A percentile compares a stretch with the other conserved stretches of the same genome.
Conservation (phyloP, 1,284 basidiomycete species). For the Dichomitus squalens region DNA sequence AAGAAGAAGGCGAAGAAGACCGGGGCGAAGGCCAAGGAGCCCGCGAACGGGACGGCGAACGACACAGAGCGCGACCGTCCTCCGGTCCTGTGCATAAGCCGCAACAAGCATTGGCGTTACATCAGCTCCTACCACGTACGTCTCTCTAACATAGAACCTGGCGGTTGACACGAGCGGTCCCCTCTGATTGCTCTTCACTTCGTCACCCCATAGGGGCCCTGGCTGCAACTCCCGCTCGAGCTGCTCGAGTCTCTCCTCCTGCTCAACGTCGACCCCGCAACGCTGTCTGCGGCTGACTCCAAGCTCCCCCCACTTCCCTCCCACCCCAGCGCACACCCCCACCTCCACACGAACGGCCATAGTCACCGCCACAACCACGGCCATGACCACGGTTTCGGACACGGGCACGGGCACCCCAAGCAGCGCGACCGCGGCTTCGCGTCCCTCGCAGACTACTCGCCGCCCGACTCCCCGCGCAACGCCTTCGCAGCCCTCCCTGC, state of each 20-base stretch:
- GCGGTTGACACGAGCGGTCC: not conserved
- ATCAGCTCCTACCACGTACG: slow-evolving; percentile 86
- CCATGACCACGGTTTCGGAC: slow-evolving; percentile 40
- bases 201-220: slow-evolving; percentile 69
- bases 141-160: slow-evolving; percentile 23
- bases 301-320: slow-evolving; percentile 36
- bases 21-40: slow-evolving; percentile 44
- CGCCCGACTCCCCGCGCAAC: slow-evolving; percentile 53
- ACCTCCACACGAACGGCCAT: slow-evolving; percentile 33
- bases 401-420: slow-evolving; percentile 29
- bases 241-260: slow-evolving; percentile 76
- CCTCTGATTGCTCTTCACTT: no score
- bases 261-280: slow-evolving; percentile 73
- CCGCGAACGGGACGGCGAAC: slow-evolving; percentile 27
- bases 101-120: slow-evolving; percentile 87
- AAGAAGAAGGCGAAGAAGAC: slow-evolving; percentile 69
- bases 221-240: slow-evolving; percentile 84
- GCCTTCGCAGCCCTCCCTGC: slow-evolving; percentile 42
- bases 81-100: slow-evolving; percentile 75
- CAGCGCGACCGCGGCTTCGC: slow-evolving; percentile 43
- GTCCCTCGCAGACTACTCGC: slow-evolving; percentile 50
- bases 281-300: slow-evolving; percentile 51
- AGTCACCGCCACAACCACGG: slow-evolving; percentile 35
- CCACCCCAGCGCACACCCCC: slow-evolving; percentile 30
- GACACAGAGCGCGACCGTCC: slow-evolving; percentile 44